These are phyloP conservation scores for Pleurotus eryngii DNA, from an alignment of 768 basidiomycete genomes.

Conservation along the genomic window DNA sequence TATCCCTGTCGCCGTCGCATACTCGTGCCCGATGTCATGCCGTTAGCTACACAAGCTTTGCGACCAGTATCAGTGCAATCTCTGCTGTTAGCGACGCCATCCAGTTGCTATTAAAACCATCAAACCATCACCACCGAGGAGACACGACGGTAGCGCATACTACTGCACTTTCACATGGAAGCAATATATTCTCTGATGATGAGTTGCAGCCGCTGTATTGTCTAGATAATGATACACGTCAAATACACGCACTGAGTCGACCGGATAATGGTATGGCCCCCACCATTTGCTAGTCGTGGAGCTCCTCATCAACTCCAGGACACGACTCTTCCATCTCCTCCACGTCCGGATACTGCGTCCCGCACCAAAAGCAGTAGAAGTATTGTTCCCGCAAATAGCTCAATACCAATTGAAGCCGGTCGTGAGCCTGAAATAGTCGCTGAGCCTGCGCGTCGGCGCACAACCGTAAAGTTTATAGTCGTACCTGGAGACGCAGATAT, in stretches of 20 bases:
- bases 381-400: constrained; percentile 71
- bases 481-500: constrained; percentile 65
- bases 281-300: constrained; percentile 54
- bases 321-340: constrained; percentile 64
- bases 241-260: not conserved
- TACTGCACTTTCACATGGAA: not conserved
- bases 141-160: not conserved
- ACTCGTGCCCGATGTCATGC: not conserved
- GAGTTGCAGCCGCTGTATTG: not conserved
- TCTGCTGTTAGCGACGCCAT: not conserved
- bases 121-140: no score
- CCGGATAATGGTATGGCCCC: constrained; percentile 14
- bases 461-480: constrained; percentile 13
- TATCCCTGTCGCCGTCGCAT: not conserved
- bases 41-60: not conserved
- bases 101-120: not conserved
- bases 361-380: constrained; percentile 88
- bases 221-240: not conserved
- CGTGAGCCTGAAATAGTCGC: constrained; percentile 49
- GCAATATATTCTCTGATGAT: not conserved
- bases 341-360: constrained; percentile 61
- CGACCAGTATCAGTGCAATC: no score
- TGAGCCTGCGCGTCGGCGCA: no score
- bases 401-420: constrained; percentile 65
- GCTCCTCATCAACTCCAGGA: constrained; percentile 74